Percentiles rank a stretch among this genome's conserved stretches.
Evolutionary conservation across 768 basidiomycete species (phyloP).

Genomic region (Russula olivacea): DNA sequence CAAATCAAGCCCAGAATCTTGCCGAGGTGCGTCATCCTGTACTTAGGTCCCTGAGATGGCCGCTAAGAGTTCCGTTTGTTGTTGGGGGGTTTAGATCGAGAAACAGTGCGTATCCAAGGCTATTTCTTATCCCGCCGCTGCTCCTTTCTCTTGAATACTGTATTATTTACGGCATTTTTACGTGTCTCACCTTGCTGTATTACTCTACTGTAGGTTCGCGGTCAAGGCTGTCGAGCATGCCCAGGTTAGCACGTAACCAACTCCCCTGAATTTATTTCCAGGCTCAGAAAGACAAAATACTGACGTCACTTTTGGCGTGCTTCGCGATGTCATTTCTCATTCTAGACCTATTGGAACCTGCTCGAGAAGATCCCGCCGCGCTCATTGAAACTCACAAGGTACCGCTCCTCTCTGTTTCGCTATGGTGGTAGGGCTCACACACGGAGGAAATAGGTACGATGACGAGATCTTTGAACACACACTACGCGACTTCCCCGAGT

Average conservation of each 20-base stretch:
- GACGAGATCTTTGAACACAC: constrained; percentile 86
- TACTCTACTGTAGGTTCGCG: constrained; percentile 63
- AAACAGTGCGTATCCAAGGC: constrained; percentile 65
- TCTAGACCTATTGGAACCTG: constrained; percentile 91
- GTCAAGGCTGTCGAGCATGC: constrained; percentile 97
- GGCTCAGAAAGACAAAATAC: background rate
- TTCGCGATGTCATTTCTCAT: background rate
- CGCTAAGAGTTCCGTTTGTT: background rate
- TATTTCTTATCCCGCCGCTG: background rate
- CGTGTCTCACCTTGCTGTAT: background rate
- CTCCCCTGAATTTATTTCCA: background rate
- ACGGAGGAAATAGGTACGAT: constrained; percentile 44
- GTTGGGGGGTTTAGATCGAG: constrained; percentile 61
- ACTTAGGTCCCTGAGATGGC: background rate
- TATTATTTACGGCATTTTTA: background rate
- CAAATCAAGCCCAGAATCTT: constrained; percentile 88
- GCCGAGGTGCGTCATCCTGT: constrained; percentile 55
- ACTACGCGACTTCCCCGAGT: constrained; percentile 76
- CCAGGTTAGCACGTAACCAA: constrained; percentile 50
- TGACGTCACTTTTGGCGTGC: background rate
- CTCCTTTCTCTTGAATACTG: background rate
- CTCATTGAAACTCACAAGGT: constrained; percentile 81
- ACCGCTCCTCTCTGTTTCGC: background rate
- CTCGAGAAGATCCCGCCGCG: constrained; percentile 73
- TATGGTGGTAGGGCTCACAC: background rate